Conservation (phyloP, 2,329 filamentous ascomycete species). For the Exserohilum rostratum region DNA sequence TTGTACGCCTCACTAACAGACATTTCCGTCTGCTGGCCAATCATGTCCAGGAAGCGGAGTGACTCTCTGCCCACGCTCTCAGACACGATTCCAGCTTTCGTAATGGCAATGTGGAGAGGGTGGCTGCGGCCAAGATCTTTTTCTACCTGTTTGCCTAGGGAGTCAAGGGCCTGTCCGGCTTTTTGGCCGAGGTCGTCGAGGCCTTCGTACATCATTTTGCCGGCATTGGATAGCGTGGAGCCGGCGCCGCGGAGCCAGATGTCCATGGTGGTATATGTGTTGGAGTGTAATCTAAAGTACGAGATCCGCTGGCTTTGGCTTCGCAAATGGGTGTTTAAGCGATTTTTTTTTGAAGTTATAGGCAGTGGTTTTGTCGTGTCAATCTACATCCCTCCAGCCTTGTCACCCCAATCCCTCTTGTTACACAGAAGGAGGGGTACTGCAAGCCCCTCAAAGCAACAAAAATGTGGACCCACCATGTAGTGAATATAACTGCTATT, state of each 20-base stretch:
- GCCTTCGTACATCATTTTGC: background rate
- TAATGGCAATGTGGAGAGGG: background rate
- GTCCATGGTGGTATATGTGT: too few relatives aligned
- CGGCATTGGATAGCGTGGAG: background rate
- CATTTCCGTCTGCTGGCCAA: constrained; percentile 8
- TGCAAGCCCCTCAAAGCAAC: too few relatives aligned
- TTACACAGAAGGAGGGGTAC: too few relatives aligned
- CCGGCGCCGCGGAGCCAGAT: background rate
- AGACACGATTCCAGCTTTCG: background rate
- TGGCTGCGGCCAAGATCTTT: background rate
- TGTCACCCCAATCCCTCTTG: too few relatives aligned
- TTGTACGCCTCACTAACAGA: background rate
- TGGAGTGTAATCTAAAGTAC: too few relatives aligned
- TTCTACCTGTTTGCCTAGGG: background rate
- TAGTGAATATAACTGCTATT: too few relatives aligned
- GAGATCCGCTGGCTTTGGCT: too few relatives aligned
- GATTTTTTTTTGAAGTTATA: too few relatives aligned
- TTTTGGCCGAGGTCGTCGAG: background rate
- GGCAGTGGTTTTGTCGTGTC: too few relatives aligned
- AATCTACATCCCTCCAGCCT: too few relatives aligned
- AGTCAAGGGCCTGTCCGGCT: background rate
- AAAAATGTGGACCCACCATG: too few relatives aligned
- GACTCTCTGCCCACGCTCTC: background rate
- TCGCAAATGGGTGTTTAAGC: too few relatives aligned
- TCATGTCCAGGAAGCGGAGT: background rate